phyloP scores from a whole-genome alignment of 169 alveolate genomes.

The Eimeria falciformis region DNA sequence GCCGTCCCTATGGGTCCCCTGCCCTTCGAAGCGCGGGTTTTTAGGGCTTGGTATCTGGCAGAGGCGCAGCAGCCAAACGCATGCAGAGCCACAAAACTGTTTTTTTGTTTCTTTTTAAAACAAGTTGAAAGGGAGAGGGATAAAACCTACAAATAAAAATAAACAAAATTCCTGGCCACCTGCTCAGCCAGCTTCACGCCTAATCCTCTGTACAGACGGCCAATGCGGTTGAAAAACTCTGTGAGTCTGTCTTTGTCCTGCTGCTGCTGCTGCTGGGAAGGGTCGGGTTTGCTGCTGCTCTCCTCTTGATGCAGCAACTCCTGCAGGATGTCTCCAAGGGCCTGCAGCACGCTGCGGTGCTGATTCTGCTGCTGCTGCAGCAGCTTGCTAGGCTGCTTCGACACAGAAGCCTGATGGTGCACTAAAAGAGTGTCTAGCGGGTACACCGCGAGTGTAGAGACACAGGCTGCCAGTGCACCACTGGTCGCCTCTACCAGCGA shows the following conservation, averaged over 20 bases:
- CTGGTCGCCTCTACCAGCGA: slow-evolving; percentile 5
- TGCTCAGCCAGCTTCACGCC: slow-evolving; percentile 10
- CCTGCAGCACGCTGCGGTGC: slow-evolving; percentile 28
- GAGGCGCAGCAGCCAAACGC: not conserved
- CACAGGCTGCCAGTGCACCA: slow-evolving; percentile 3
- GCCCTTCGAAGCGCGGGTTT: slow-evolving; percentile 1
- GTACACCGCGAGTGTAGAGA: not conserved
- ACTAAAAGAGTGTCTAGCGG: slow-evolving; percentile 12
- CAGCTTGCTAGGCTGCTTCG: slow-evolving; percentile 6
- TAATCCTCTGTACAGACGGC: slow-evolving; percentile 22
- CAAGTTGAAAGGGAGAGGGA: not conserved
- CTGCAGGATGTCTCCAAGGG: slow-evolving; percentile 5
- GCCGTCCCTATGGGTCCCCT: not conserved
- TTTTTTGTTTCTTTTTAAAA: no score
- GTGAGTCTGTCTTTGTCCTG: not conserved
- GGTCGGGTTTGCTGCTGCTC: not conserved
- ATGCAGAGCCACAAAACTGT: not conserved
- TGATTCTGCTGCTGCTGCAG: slow-evolving; percentile 15
- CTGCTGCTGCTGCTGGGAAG: no score
- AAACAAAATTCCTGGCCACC: not conserved
- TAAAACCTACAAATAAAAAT: slow-evolving; percentile 1
- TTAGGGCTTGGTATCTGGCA: slow-evolving; percentile 22
- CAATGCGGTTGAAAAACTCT: not conserved
- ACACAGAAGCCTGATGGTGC: slow-evolving; percentile 7
- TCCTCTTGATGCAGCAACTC: slow-evolving; percentile 32